Evolutionary conservation across 306 rosid genomes (phyloP).

Genomic region (Crotalaria pallida): DNA sequence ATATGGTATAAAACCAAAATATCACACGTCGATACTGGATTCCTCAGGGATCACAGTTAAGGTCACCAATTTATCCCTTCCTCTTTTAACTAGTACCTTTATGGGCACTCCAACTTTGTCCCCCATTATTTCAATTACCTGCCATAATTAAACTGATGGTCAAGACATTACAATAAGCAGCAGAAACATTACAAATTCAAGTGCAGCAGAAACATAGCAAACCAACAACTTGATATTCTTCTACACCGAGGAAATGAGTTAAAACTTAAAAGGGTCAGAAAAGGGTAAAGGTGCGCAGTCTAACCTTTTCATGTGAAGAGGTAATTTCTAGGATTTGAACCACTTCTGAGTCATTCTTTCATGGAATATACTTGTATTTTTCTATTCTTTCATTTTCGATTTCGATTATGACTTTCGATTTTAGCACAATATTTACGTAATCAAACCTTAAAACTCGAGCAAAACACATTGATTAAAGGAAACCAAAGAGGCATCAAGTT

Average conservation of each 20-base stretch:
- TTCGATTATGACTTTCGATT: not conserved
- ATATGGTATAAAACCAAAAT: not conserved
- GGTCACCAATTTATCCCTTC: constrained; percentile 31
- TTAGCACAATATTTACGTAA: not conserved
- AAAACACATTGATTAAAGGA: too few relatives aligned
- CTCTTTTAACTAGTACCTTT: constrained; percentile 57
- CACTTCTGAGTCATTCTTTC: too few relatives aligned
- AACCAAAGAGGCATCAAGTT: not conserved
- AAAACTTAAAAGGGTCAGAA: too few relatives aligned
- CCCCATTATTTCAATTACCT: constrained; percentile 73
- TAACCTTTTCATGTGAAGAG: too few relatives aligned
- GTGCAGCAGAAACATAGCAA: too few relatives aligned
- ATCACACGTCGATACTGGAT: constrained; percentile 46
- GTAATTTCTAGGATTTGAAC: too few relatives aligned
- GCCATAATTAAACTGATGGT: constrained; percentile 25
- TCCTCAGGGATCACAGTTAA: constrained; percentile 75
- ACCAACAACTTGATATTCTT: too few relatives aligned
- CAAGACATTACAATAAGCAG: too few relatives aligned
- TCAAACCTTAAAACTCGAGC: not conserved
- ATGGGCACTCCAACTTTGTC: constrained; percentile 68
- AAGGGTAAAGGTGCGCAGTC: too few relatives aligned
- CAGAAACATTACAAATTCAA: too few relatives aligned
- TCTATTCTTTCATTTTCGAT: not conserved
- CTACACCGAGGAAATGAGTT: too few relatives aligned
- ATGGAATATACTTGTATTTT: not conserved